phyloP scores from a whole-genome alignment of 768 basidiomycete species.

The Rhodosporidiobolus sp. region DNA sequence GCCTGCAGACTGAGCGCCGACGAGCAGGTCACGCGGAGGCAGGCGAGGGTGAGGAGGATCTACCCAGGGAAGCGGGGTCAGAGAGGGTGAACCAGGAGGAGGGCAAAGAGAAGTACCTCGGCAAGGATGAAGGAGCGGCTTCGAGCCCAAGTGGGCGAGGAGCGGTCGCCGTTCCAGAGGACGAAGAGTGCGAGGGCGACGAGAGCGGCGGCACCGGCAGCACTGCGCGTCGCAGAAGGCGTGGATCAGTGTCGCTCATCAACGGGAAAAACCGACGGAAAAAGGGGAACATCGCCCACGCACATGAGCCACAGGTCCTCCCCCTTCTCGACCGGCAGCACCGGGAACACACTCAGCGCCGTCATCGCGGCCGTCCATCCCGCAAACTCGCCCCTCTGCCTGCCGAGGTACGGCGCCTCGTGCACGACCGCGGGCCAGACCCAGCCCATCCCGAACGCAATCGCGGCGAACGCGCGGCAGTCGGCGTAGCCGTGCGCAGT shows the following conservation, averaged over 20 bases:
- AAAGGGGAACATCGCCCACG: constrained; percentile 41
- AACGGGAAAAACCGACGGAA: not conserved
- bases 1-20: constrained; percentile 63
- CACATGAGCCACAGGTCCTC: constrained; percentile 65
- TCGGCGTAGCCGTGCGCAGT: constrained; percentile 61
- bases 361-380: constrained; percentile 59
- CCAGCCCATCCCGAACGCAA: constrained; percentile 62
- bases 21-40: constrained; percentile 58
- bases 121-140: not conserved
- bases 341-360: constrained; percentile 64
- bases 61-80: not conserved
- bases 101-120: constrained; percentile 10
- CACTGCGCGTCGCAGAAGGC: not conserved
- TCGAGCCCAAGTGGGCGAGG: constrained; percentile 8
- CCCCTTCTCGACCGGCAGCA: constrained; percentile 67
- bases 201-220: constrained; percentile 2
- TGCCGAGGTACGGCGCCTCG: constrained; percentile 51
- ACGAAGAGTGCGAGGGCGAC: not conserved
- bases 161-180: not conserved
- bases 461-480: constrained; percentile 65
- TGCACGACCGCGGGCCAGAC: constrained; percentile 59
- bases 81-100: not conserved
- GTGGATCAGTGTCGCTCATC: not conserved
- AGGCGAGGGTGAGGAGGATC: constrained; percentile 37
- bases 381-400: constrained; percentile 46